Conservation (phyloP, 2,329 filamentous ascomycete genomes). For the Daldinia sp. region DNA sequence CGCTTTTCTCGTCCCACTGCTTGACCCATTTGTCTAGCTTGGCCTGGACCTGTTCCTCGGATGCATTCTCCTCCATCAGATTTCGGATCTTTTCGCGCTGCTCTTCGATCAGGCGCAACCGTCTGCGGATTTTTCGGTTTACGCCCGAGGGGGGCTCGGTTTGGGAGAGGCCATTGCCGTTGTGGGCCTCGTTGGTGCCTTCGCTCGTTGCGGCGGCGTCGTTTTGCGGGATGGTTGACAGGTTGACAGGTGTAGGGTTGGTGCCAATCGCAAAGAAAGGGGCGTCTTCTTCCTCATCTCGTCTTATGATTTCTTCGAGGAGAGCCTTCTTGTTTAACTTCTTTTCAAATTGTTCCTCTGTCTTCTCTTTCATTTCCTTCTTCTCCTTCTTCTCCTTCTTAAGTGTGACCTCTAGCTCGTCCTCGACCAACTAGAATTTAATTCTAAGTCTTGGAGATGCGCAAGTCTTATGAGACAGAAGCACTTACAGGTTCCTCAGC, state of each 20-base stretch:
- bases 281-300: slow-evolving; percentile 2
- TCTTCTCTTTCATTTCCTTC: neutral
- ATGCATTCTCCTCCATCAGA: slow-evolving; percentile 37
- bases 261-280: slow-evolving; percentile 42
- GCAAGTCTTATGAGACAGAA: neutral
- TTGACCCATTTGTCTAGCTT: slow-evolving; percentile 37
- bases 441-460: slow-evolving; percentile 19
- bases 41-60: slow-evolving; percentile 39
- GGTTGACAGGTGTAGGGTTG: slow-evolving; percentile 38
- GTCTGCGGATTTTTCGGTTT: slow-evolving; percentile 44
- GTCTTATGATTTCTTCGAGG: neutral
- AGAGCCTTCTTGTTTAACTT: neutral
- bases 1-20: slow-evolving; percentile 30
- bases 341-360: too few relatives aligned
- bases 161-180: too few relatives aligned
- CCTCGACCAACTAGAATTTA: slow-evolving; percentile 5
- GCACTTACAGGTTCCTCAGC: neutral
- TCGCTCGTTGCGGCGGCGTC: neutral
- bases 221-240: slow-evolving; percentile 14
- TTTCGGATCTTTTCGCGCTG: slow-evolving; percentile 41
- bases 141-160: slow-evolving; percentile 32
- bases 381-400: slow-evolving; percentile 69
- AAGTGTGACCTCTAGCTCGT: slow-evolving; percentile 50
- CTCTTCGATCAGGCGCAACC: slow-evolving; percentile 41
- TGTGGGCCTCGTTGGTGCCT: too few relatives aligned